These are phyloP conservation scores for Tylopilus sp. DNA, from an alignment of 768 basidiomycete genomes.

Conservation along the genomic window DNA sequence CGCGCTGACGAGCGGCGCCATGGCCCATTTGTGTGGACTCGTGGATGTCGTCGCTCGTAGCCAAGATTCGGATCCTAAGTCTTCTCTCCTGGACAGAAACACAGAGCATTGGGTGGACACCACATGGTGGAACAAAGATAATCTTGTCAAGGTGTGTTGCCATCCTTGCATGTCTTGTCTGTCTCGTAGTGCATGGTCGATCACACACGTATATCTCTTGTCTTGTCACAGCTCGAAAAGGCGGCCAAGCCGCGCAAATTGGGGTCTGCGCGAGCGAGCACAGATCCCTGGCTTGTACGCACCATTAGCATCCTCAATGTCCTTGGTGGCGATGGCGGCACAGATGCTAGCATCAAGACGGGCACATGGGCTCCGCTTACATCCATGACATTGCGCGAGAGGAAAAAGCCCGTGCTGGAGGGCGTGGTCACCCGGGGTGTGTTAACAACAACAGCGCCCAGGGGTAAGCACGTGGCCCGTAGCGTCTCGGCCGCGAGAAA, in stretches of 20 bases:
- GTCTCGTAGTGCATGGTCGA: neutral
- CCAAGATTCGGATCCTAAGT: neutral
- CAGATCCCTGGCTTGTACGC: slow-evolving; percentile 58
- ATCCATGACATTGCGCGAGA: slow-evolving; percentile 49
- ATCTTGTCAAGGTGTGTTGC: slow-evolving; percentile 50
- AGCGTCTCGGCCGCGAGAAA: slow-evolving; percentile 6
- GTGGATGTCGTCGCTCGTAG: slow-evolving; percentile 21
- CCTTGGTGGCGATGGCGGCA: neutral
- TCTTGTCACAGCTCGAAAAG: slow-evolving; percentile 52
- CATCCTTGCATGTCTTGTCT: neutral
- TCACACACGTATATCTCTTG: neutral
- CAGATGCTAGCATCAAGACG: slow-evolving; percentile 1
- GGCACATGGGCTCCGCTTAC: slow-evolving; percentile 29
- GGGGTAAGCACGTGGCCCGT: neutral
- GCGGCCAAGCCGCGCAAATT: slow-evolving; percentile 58
- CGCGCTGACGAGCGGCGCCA: slow-evolving; percentile 77
- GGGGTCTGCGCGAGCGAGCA: slow-evolving; percentile 27
- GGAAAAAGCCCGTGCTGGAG: slow-evolving; percentile 30
- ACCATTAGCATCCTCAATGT: slow-evolving; percentile 33
- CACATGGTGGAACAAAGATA: slow-evolving; percentile 64
- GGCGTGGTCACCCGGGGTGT: neutral
- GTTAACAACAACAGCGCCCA: neutral
- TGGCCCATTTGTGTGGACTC: slow-evolving; percentile 79
- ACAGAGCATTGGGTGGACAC: slow-evolving; percentile 31
- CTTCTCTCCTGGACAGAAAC: neutral